Base-by-base conservation (phyloP, 2,329 filamentous ascomycete genomes). In the Scedosporium aurantiacum region DNA sequence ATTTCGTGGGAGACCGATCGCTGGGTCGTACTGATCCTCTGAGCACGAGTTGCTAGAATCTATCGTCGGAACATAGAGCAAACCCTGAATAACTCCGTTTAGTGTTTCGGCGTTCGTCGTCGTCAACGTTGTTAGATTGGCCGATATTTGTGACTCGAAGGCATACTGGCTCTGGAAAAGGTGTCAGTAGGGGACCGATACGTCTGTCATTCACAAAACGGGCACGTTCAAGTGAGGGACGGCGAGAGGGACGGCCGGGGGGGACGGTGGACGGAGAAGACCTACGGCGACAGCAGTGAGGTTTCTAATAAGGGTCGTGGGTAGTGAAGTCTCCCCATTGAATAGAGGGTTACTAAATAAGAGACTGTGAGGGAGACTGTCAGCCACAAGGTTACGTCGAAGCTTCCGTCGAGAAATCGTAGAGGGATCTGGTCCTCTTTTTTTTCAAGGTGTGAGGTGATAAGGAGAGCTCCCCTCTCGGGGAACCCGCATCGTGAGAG, bases 11-110 rank as follows among this genome's bases (percentile, higher is more conserved):
- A 97, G 80, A 66, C 87, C 85, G 55, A 64, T 61, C 25, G 64
- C 62, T 18, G 62, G 61, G n/a, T 80, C 72, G 47, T 79, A 79
- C 50, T 87, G 84, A 56, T 82, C 73, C 16, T 83, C 76, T 69
- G 79, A 79, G 75, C 92, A 97, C 0, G 78, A 74, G 64, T 87
- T 80, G 61, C 78, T 71, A 10, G 69, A 62, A 5, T 74, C 70
- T 47, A 96, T 79, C 63, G 86, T 83, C 4, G 93, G 94, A 2
- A 96, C 88, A 71, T 94, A 97, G 62, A 97, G 80, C 16, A 97
- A 82, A 64, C 93, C 93, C 65, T 84, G 82, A 41, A 94, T 84
- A 60, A 83, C 76, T 61, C 82, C 82, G 65, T 86, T 83, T 45
- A 78, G 72, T 7, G 78, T 78, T 37, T 82, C 78, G 60, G 83